Base-by-base conservation (phyloP, 2,329 filamentous ascomycete genomes). In the Nannizzia gypsea region DNA sequence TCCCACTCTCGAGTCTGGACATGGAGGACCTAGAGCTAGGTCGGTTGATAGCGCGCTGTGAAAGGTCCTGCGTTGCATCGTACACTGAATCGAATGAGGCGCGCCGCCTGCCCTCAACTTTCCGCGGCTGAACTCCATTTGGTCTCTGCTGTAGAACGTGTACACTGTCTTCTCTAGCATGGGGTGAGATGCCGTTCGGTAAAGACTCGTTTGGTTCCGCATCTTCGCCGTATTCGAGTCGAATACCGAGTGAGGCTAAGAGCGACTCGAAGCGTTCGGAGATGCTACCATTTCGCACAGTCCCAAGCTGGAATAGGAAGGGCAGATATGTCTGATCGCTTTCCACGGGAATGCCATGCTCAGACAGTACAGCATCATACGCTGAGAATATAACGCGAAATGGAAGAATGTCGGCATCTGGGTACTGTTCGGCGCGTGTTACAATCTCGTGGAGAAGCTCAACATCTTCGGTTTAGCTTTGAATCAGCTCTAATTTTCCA, bases 361-460 rank as follows among this genome's bases (percentile, higher is more conserved):
- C 78, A 3, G 82, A 82, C n/a, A 95, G 81, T 46, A 91, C 80
- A 60, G 83, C 79, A 68, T 93, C 87, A 70, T 95, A 95, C 31
- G 89, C 89, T 58, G 81, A 80, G 73, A 95, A 95, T 17, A 96
- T 80, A 8, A 89, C 89, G 68, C 85, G 84, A 61, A 87, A 89
- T 2, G 88, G 85, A 22, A 87, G 78, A 59, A 82, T 80, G 66
- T 87, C 82, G 56, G 80, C 80, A 60, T 85, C 81, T 1, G 83
- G 78, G 31, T 88, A 79, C 44, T 81, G 76, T 73, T 91, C 83
- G 48, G 89, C 90, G 66, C 81, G 80, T 62, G 79, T 77, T 67
- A 95, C 85, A 67, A 96, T 88, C 61, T 87, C 80, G 72, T 90
- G 87, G 61, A 96, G 79, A 63, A 90, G 80, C 63, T 82, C 81